These are phyloP conservation scores for Agroathelia rolfsii DNA, from an alignment of 1,284 basidiomycete species.

Conservation along the genomic window DNA sequence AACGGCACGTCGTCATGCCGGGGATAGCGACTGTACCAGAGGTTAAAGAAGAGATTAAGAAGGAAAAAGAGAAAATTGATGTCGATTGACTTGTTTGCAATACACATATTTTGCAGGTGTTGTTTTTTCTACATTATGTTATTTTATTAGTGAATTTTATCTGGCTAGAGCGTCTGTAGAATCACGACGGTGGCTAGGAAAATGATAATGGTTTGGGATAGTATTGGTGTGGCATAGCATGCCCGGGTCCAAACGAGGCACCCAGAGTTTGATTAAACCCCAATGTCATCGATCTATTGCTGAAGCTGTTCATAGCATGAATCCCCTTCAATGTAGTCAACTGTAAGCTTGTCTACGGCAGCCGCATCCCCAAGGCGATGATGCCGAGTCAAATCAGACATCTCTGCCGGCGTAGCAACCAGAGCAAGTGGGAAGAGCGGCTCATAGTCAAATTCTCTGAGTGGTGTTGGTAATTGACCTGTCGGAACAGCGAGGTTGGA, in stretches of 20 bases:
- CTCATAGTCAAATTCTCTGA: slow-evolving; percentile 50
- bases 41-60: slow-evolving; percentile 31
- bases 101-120: too few species aligned
- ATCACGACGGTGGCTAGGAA: too few species aligned
- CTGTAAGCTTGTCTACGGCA: slow-evolving; percentile 26
- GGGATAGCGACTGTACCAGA: slow-evolving; percentile 42
- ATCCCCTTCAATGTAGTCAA: slow-evolving; percentile 23
- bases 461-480: slow-evolving; percentile 26
- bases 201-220: too few species aligned
- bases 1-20: slow-evolving; percentile 62
- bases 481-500: slow-evolving; percentile 27
- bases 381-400: slow-evolving; percentile 21
- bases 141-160: too few species aligned
- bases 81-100: too few species aligned
- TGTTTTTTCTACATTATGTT: too few species aligned
- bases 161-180: too few species aligned
- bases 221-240: slow-evolving; percentile 2
- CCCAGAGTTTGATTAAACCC: too few species aligned
- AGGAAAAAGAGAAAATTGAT: slow-evolving; percentile 23
- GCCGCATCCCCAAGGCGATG: slow-evolving; percentile 28
- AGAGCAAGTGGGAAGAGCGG: slow-evolving; percentile 55
- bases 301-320: slow-evolving; percentile 25
- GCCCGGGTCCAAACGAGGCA: slow-evolving; percentile 7
- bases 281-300: slow-evolving; percentile 35
- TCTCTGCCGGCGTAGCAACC: slow-evolving; percentile 26